Evolutionary conservation across 139 green algal genomes (phyloP).

Genomic region (Pseudopediastrum boryanum): DNA sequence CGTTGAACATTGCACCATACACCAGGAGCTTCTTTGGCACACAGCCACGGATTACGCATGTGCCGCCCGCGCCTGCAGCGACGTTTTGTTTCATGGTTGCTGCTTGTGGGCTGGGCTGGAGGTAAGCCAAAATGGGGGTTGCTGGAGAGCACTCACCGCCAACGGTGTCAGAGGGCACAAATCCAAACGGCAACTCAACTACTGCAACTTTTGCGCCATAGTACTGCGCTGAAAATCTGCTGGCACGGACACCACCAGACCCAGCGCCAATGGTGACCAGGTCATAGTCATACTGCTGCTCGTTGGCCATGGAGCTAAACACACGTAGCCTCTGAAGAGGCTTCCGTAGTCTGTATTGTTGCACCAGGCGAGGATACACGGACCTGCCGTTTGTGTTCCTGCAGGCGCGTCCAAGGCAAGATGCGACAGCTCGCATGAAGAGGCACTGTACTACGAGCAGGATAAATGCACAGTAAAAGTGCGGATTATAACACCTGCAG

Average conservation of each 20-base stretch:
- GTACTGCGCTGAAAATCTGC: constrained; percentile 66
- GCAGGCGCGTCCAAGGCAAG: too few relatives aligned
- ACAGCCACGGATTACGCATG: constrained; percentile 96
- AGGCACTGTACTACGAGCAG: too few relatives aligned
- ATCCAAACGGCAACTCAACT: constrained; percentile 92
- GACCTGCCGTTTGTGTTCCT: too few relatives aligned
- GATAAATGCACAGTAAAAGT: too few relatives aligned
- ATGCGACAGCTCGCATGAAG: too few relatives aligned
- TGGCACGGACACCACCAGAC: constrained; percentile 75
- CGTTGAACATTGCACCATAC: constrained; percentile 71
- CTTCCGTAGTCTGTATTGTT: too few relatives aligned
- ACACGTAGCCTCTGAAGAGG: too few relatives aligned
- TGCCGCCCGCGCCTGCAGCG: constrained; percentile 42
- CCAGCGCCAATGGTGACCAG: constrained; percentile 85
- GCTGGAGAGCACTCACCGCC: constrained; percentile 86
- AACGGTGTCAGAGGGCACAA: constrained; percentile 70
- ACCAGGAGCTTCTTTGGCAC: constrained; percentile 99
- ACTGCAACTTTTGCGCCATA: constrained; percentile 85
- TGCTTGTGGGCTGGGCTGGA: too few relatives aligned
- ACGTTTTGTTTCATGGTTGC: neutral
- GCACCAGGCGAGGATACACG: too few relatives aligned
- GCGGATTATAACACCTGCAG: too few relatives aligned
- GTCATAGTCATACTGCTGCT: constrained; percentile 73
- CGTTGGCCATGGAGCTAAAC: too few relatives aligned
- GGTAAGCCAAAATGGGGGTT: neutral